Evolutionary conservation across 73 alveolate genomes (phyloP).

Genomic region (Stentor coeruleus): DNA sequence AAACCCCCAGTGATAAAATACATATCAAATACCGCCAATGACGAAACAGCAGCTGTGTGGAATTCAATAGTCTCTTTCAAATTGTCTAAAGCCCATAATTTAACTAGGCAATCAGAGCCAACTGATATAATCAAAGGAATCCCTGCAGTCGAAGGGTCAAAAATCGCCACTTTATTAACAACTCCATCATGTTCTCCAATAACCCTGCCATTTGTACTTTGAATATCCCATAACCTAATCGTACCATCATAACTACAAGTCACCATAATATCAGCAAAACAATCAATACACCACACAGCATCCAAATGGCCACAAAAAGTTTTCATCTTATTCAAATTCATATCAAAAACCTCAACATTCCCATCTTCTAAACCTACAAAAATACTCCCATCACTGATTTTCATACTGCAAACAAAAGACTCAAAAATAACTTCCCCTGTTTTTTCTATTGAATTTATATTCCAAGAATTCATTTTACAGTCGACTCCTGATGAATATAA

Average conservation of each 20-base stretch:
- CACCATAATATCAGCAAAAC: background rate
- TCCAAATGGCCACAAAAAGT: background rate
- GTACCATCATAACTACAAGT: background rate
- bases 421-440: background rate
- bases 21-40: background rate
- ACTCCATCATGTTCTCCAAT: slow-evolving; percentile 22
- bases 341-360: background rate
- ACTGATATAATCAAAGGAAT: slow-evolving; percentile 15
- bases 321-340: background rate
- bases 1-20: slow-evolving; percentile 6
- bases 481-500: background rate
- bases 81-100: slow-evolving; percentile 2
- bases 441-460: background rate
- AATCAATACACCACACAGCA: background rate
- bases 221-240: background rate
- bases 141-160: background rate
- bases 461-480: background rate
- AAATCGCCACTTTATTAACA: slow-evolving; percentile 13
- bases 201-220: background rate
- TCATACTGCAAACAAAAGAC: background rate
- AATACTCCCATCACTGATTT: background rate
- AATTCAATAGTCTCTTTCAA: background rate
- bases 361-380: slow-evolving; percentile 13
- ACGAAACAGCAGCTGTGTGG: background rate
- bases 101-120: slow-evolving; percentile 6